phyloP scores from a whole-genome alignment of 2,329 filamentous ascomycete species.

The Cephalotrichum gorgonifer region DNA sequence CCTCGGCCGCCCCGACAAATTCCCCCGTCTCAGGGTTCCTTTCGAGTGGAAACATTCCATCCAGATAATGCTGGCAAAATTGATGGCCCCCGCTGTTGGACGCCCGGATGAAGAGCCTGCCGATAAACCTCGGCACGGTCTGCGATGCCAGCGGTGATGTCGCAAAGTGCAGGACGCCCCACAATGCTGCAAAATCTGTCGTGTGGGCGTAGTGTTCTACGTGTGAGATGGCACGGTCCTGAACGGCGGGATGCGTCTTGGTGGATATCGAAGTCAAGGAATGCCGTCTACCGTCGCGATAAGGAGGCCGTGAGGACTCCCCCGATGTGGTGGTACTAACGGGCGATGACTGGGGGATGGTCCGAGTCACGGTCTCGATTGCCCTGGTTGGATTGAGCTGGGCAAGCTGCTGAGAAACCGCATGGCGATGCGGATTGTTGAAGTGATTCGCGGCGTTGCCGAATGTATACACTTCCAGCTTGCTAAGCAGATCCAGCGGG shows the following conservation, averaged over 20 bases:
- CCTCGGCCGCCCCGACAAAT: conserved; percentile 31
- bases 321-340: neutral
- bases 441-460: conserved; percentile 73
- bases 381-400: conserved; percentile 17
- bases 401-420: conserved; percentile 26
- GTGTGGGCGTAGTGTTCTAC: conserved; percentile 75
- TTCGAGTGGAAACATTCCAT: conserved; percentile 48
- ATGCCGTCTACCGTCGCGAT: conserved; percentile 9
- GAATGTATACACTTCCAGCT: conserved; percentile 71
- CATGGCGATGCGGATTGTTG: conserved; percentile 58
- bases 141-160: conserved; percentile 20
- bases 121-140: conserved; percentile 49
- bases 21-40: conserved; percentile 28
- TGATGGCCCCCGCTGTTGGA: conserved; percentile 44
- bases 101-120: conserved; percentile 45
- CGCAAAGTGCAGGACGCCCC: conserved; percentile 63
- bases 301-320: neutral
- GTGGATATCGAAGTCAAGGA: conserved; percentile 18
- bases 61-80: conserved; percentile 50
- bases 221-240: conserved; percentile 49
- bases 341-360: conserved; percentile 16
- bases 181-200: conserved; percentile 62
- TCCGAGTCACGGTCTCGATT: conserved; percentile 19
- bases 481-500: conserved; percentile 51
- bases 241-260: conserved; percentile 23